Base-by-base conservation (phyloP, 345 rosid genomes). In the Syzygium jambos region DNA sequence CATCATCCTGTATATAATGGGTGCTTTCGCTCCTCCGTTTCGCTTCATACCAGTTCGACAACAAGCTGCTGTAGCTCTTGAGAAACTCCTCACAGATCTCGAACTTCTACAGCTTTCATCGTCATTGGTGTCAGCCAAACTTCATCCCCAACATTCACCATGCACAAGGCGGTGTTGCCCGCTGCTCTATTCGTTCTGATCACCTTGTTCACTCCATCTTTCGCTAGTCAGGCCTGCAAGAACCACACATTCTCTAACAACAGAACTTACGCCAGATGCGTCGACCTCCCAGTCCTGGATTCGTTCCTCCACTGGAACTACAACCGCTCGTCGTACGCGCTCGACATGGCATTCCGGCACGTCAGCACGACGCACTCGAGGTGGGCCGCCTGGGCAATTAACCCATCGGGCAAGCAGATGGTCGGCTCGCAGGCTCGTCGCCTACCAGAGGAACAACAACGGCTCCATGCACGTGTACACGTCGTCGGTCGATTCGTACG, bases 231-330 rank as follows among this genome's bases (percentile, higher is more conserved):
- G 77, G 51, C 34, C 61, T 96, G 98, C 89, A 1, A 10, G 1
- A 25, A 15, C 43, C 88, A 86, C 85, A 88, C 87, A 21, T 95
- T 95, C 90, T 1, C 88, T 8, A 83, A 65, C 25, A 93, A 88
- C 90, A 52, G 13, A 1, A 17, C 34, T 4, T 95, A 80, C 85
- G 11, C 78, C 19, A 4, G n/a, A 19, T 96, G 99, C 85, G 65
- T 11, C 22, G 85, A 84, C 43, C 97, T 96, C 30, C 34, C 92
- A 0, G 90, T 85, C 19, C 88, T 95, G 41, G 94, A 88, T 57
- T 91, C 95, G 9, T 93, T 52, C 89, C 93, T 96, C 30, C 96
- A 96, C 87, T 96, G 96, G 96, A 95, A 80, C 14, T 93, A 87
- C 88, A 16, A 90, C 84, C 30, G 85, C 6, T 78, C 92, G 5